These are phyloP conservation scores for Lophiostoma macrostomum DNA, from an alignment of 495 filamentous ascomycete species.

Conservation along the genomic window DNA sequence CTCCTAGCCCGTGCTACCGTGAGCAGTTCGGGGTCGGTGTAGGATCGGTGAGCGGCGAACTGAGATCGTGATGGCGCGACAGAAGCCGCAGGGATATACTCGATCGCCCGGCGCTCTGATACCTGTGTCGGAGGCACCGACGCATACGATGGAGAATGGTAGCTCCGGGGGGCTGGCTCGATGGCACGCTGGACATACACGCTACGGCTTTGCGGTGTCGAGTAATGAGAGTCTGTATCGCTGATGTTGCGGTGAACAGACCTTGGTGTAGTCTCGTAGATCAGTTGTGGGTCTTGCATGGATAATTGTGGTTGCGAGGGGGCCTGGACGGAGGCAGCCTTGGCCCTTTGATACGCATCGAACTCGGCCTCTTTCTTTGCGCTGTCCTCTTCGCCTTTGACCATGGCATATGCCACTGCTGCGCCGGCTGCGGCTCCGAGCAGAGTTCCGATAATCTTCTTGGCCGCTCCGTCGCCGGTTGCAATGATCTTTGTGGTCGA, in stretches of 20 bases:
- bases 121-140: conserved; percentile 28
- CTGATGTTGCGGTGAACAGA: conserved; percentile 34
- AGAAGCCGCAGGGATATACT: conserved; percentile 26
- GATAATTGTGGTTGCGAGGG: conserved; percentile 10
- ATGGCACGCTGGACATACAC: conserved; percentile 24
- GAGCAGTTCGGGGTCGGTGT: conserved; percentile 24
- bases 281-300: conserved; percentile 26
- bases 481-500: conserved; percentile 40
- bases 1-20: conserved; percentile 28
- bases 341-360: conserved; percentile 22
- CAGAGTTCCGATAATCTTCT: conserved; percentile 69
- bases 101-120: conserved; percentile 5
- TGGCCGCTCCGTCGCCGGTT: conserved; percentile 45
- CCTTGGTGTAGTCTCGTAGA: conserved; percentile 22
- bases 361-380: conserved; percentile 33
- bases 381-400: conserved; percentile 52
- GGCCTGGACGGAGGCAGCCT: conserved; percentile 11
- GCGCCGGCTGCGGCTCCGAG: conserved; percentile 75
- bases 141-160: conserved; percentile 25
- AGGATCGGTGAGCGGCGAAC: conserved; percentile 20
- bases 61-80: conserved; percentile 25
- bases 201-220: conserved; percentile 4
- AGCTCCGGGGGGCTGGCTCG: conserved; percentile 25
- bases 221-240: conserved; percentile 26
- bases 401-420: conserved; percentile 70